Conservation (phyloP, 176 grass and related monocot genomes). For the Thinopyrum elongatum region DNA sequence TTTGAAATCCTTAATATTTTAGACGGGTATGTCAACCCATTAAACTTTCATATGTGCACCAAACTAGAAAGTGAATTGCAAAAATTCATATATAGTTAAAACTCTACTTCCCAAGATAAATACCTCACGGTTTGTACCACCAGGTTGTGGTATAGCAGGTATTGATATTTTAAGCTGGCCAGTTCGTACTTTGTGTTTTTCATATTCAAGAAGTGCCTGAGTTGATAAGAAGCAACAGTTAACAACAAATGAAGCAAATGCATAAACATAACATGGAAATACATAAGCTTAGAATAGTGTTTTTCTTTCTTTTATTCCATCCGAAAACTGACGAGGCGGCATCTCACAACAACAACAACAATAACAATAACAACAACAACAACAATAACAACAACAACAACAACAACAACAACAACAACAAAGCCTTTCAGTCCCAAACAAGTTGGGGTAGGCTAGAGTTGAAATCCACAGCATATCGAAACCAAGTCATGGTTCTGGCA, state of each 20-base stretch:
- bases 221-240: conserved; percentile 38
- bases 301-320: not conserved
- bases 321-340: not conserved
- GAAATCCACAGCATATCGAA: no score
- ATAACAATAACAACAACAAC: no score
- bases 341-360: not conserved
- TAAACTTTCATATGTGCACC: not conserved
- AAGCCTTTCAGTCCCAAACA: no score
- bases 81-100: conserved; percentile 20
- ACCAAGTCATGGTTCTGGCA: no score
- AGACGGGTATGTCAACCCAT: not conserved
- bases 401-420: not conserved
- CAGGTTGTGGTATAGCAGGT: conserved; percentile 53
- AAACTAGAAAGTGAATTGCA: conserved; percentile 6
- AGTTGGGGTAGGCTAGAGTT: no score
- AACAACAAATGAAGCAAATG: conserved; percentile 14
- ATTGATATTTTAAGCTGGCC: conserved; percentile 80
- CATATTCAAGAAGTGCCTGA: conserved; percentile 93
- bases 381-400: no score
- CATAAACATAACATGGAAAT: conserved; percentile 20
- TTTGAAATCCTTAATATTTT: not conserved
- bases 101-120: conserved; percentile 9
- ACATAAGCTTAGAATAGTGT: conserved; percentile 1
- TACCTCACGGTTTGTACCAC: conserved; percentile 60
- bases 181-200: conserved; percentile 93